Conservation (phyloP, 1,284 basidiomycete genomes). For the Ceratobasidium sp. region DNA sequence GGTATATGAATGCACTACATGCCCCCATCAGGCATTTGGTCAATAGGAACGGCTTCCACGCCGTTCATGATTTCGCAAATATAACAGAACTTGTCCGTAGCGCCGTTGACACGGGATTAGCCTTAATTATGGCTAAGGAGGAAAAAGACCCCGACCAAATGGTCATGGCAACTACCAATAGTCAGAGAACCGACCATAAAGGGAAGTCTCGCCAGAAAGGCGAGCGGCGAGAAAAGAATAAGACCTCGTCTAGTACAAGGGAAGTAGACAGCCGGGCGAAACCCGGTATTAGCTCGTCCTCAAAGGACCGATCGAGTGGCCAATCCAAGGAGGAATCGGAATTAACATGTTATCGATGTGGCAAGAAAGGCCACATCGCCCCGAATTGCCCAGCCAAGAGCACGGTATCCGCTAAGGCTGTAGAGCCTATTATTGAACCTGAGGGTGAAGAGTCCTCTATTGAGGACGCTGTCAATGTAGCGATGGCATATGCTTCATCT, state of each 20-base stretch:
- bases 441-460: not conserved
- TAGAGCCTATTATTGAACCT: constrained; percentile 1
- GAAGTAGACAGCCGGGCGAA: not conserved
- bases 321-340: not conserved
- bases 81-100: not conserved
- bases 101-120: not conserved
- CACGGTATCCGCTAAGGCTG: not conserved
- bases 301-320: too few species aligned
- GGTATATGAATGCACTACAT: constrained; percentile 5
- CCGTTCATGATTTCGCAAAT: not conserved
- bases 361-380: not conserved
- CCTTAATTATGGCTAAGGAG: not conserved
- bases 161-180: not conserved
- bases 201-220: not conserved
- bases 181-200: not conserved
- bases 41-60: not conserved
- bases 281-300: too few species aligned
- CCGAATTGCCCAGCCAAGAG: not conserved
- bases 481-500: not conserved
- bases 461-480: not conserved
- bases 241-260: not conserved
- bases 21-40: not conserved
- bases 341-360: constrained; percentile 5
- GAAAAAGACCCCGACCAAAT: not conserved
- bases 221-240: not conserved